phyloP scores from a whole-genome alignment of 2,329 filamentous ascomycete species.

The Blastomyces silverae region DNA sequence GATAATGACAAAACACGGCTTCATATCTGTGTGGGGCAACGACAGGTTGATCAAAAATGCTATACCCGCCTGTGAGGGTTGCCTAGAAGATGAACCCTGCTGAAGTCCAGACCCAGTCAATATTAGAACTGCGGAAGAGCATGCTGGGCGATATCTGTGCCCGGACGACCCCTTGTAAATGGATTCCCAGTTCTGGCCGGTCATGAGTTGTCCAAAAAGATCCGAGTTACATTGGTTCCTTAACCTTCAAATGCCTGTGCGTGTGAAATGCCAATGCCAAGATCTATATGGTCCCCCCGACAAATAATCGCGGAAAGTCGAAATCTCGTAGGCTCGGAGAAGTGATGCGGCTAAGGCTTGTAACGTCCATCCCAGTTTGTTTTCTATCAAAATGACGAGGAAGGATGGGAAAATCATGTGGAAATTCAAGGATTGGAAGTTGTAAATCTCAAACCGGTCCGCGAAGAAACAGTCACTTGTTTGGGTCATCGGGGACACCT shows the following conservation, averaged over 20 bases:
- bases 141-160: not conserved
- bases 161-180: not conserved
- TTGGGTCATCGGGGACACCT: not conserved
- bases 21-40: not conserved
- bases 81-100: not conserved
- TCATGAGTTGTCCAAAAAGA: not conserved
- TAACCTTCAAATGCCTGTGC: not conserved
- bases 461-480: not conserved
- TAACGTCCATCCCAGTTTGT: not conserved
- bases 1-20: not conserved
- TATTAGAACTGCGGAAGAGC: not conserved
- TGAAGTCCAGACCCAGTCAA: not conserved
- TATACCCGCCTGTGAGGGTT: not conserved
- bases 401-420: not conserved
- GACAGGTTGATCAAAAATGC: slow-evolving; percentile 1
- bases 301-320: not conserved
- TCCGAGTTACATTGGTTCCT: not conserved
- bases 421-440: not conserved
- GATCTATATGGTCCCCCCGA: not conserved
- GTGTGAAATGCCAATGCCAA: not conserved
- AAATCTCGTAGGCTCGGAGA: not conserved
- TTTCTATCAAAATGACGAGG: no score
- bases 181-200: not conserved
- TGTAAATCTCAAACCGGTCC: not conserved
- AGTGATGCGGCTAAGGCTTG: not conserved